These are phyloP conservation scores for Endocladia muricata DNA, from an alignment of 31 red algal genomes.

Conservation along the genomic window DNA sequence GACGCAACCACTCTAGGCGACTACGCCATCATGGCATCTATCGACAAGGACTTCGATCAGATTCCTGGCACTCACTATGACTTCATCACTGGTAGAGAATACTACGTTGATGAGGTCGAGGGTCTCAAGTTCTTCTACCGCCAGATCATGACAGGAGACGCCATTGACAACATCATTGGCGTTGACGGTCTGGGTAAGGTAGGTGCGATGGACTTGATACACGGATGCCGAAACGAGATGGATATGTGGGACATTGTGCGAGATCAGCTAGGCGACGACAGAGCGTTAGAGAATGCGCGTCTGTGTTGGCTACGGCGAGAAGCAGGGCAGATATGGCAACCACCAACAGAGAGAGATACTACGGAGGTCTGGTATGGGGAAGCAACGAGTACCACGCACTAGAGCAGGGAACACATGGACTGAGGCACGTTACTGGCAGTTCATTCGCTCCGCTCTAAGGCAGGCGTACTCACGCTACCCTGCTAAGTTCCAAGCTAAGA, in stretches of 20 bases:
- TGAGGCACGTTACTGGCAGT: too few species aligned
- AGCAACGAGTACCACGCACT: not conserved
- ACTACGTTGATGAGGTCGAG: not conserved
- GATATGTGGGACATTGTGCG: not conserved
- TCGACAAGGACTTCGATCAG: constrained; percentile 6
- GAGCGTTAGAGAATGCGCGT: not conserved
- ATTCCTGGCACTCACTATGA: not conserved
- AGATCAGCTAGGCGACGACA: not conserved
- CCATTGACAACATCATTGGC: constrained; percentile 2
- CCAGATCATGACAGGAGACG: constrained; percentile 4
- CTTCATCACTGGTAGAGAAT: not conserved
- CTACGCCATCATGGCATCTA: not conserved
- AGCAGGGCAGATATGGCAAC: not conserved
- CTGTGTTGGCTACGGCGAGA: not conserved
- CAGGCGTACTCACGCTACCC: too few species aligned
- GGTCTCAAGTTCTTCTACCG: not conserved
- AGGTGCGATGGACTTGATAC: not conserved
- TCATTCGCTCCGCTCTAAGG: too few species aligned
- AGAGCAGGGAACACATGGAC: constrained; percentile 3
- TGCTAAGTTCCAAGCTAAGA: too few species aligned
- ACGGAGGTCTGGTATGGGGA: not conserved
- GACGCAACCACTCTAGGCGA: not conserved
- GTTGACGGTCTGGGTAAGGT: not conserved
- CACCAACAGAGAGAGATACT: not conserved
- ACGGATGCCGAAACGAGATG: not conserved